phyloP scores from a whole-genome alignment of 2,329 filamentous ascomycete genomes.

The Orbilia blumenaviensis region DNA sequence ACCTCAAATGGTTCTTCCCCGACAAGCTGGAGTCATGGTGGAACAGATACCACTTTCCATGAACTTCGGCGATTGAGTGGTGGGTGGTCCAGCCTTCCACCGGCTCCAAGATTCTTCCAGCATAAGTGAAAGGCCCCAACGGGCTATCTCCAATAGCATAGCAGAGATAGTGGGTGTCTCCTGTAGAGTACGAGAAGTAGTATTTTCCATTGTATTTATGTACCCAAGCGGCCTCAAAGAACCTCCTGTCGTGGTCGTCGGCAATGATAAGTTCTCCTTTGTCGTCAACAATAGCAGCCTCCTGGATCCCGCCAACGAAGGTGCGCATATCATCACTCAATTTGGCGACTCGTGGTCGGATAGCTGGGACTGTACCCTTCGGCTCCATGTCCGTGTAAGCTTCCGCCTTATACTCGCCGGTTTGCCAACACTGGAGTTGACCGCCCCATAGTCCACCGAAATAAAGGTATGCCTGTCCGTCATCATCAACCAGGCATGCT shows the following conservation, averaged over 20 bases:
- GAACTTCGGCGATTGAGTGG: slow-evolving; percentile 78
- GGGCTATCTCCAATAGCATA: slow-evolving; percentile 74
- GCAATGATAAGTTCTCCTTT: slow-evolving; percentile 69
- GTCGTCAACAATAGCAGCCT: slow-evolving; percentile 73
- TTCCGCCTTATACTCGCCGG: slow-evolving; percentile 68
- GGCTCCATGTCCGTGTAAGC: slow-evolving; percentile 71
- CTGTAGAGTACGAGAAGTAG: slow-evolving; percentile 81
- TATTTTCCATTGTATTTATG: slow-evolving; percentile 76
- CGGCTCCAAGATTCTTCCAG: slow-evolving; percentile 76
- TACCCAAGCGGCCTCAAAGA: slow-evolving; percentile 84
- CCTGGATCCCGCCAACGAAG: slow-evolving; percentile 68
- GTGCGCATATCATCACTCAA: slow-evolving; percentile 73
- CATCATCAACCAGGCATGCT: slow-evolving; percentile 76
- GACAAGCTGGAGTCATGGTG: slow-evolving; percentile 78
- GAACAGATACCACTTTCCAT: slow-evolving; percentile 77
- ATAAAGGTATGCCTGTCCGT: slow-evolving; percentile 73
- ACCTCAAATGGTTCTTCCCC: slow-evolving; percentile 75
- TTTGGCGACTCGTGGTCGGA: slow-evolving; percentile 73
- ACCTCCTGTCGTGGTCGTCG: slow-evolving; percentile 76
- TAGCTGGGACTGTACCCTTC: slow-evolving; percentile 67
- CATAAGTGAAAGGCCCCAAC: slow-evolving; percentile 76
- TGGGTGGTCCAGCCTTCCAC: slow-evolving; percentile 84
- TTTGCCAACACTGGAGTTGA: slow-evolving; percentile 78
- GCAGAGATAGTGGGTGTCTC: slow-evolving; percentile 77
- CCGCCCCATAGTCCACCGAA: slow-evolving; percentile 84